Base-by-base conservation (phyloP, 73 alveolate genomes). In the Paramecium bursaria region DNA sequence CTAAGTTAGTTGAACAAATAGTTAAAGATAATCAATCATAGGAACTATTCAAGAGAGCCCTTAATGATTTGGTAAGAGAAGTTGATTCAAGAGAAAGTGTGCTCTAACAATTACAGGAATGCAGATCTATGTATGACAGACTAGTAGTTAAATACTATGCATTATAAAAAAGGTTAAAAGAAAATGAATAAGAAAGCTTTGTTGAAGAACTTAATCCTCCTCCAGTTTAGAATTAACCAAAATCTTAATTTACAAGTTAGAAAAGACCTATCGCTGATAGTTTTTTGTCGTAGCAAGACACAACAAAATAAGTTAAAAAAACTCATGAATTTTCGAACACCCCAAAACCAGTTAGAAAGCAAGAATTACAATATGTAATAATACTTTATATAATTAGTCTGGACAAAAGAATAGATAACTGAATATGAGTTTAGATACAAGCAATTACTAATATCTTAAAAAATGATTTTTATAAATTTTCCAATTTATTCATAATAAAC, bases 61-160 rank as follows among this genome's bases (percentile, higher is more conserved):
- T 67, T 19, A 6, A 39, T 39, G 82, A 67, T 4, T 67, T 67
- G 21, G 82, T 53, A 21, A 11, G 2, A 10, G 82, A 67, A 42
- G 44, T 67, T 2, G 57, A 67, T 25, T 7, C 17, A 42, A 3
- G 55, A 67, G 82, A 67, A 35, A 35, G 22, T 17, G 21, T 39
- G 19, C 42, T 39, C 26, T 67, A 35, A 67, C 44, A 67, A 67
- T 15, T 67, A 19, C 44, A 67, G 23, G 82, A 67, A 67, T 33
- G 60, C 10, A 67, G 57, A 67, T 39, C 82, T 7, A 67, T 67
- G 82, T 67, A 67, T 67, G 82, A 67, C 44, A 67, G 82, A 67
- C 44, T 67, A 42, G 15, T 67, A 35, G 35, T 67, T 7, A 67
- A 67, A 67, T 67, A 67, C 23, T 67, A 67, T 39, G 82, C 82